These are phyloP conservation scores for Aspergillus spinulosporus DNA, from an alignment of 2,329 filamentous ascomycete genomes.

Conservation along the genomic window DNA sequence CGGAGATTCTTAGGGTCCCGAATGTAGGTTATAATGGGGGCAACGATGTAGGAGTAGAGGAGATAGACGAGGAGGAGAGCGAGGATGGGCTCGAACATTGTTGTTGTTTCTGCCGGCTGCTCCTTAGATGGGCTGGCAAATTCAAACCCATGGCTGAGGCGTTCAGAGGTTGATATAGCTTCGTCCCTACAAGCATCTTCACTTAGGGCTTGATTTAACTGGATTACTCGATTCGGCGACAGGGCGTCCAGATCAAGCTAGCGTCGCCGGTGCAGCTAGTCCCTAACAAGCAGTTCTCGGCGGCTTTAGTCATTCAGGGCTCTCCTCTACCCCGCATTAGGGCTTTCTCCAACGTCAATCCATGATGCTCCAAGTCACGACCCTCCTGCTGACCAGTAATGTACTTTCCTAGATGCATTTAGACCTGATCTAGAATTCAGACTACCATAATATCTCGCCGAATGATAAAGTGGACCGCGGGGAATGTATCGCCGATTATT, in stretches of 20 bases:
- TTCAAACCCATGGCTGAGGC: neutral
- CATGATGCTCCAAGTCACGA: neutral
- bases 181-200: neutral
- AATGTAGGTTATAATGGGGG: conserved; percentile 1
- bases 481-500: neutral
- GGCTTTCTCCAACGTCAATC: neutral
- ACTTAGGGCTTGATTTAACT: neutral
- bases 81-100: neutral
- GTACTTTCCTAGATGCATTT: neutral
- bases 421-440: neutral
- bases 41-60: neutral
- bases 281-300: neutral
- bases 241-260: neutral
- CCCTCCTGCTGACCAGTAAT: neutral
- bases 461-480: neutral
- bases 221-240: neutral
- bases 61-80: neutral
- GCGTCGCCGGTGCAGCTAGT: neutral
- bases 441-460: neutral
- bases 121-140: too few relatives aligned
- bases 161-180: neutral
- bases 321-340: neutral
- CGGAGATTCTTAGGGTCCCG: conserved; percentile 4
- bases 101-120: neutral
- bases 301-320: neutral